phyloP scores from a whole-genome alignment of 306 rosid species.

The Fragaria iinumae region DNA sequence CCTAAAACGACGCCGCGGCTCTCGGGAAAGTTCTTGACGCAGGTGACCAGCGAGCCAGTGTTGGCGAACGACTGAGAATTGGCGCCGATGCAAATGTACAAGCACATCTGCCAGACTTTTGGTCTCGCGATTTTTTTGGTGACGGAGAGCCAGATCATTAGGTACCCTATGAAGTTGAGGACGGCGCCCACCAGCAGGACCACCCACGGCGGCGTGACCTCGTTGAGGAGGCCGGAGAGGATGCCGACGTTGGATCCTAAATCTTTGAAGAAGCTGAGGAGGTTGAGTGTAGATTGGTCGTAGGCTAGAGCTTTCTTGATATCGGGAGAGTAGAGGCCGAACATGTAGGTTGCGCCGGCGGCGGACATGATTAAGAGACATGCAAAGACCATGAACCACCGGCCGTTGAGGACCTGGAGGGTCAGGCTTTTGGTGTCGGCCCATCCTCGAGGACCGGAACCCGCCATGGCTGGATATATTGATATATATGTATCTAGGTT shows the following conservation, averaged over 20 bases:
- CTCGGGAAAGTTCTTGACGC: conserved; percentile 56
- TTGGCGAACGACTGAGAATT: conserved; percentile 58
- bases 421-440: conserved; percentile 30
- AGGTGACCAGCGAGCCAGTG: conserved; percentile 53
- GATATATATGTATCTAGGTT: background rate
- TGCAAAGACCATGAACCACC: conserved; percentile 78
- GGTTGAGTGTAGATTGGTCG: conserved; percentile 79
- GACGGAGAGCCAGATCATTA: conserved; percentile 59
- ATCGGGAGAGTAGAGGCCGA: conserved; percentile 62
- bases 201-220: conserved; percentile 76
- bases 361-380: conserved; percentile 71
- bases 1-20: conserved; percentile 53
- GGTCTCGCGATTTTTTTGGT: conserved; percentile 37
- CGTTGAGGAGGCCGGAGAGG: conserved; percentile 69
- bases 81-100: conserved; percentile 50
- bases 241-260: conserved; percentile 72
- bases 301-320: conserved; percentile 56
- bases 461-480: conserved; percentile 23
- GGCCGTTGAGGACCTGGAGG: conserved; percentile 49
- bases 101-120: conserved; percentile 50
- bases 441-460: conserved; percentile 26
- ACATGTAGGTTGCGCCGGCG: conserved; percentile 85
- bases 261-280: conserved; percentile 85
- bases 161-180: conserved; percentile 54
- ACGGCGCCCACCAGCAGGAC: conserved; percentile 43